Evolutionary conservation across 305 asterid species (phyloP).

Genomic region (Rubia peregrina): DNA sequence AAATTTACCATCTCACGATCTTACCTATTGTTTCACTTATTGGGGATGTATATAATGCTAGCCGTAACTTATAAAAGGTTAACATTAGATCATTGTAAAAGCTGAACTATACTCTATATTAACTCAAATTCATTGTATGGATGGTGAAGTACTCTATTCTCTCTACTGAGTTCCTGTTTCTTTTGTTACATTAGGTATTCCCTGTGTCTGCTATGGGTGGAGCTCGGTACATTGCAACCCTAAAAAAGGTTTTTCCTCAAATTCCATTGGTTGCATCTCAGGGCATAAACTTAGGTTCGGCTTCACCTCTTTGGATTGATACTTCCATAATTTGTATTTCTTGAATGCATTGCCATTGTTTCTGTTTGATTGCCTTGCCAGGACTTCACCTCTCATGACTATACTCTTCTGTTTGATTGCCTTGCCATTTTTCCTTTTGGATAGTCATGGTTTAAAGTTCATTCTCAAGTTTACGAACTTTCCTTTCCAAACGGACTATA

Average conservation of each 20-base stretch:
- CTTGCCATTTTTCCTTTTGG: neutral
- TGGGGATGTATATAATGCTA: neutral
- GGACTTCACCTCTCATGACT: no score
- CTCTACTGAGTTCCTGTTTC: neutral
- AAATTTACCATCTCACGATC: neutral
- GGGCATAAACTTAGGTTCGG: slow-evolving; percentile 59
- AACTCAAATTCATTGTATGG: neutral
- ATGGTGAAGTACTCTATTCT: neutral
- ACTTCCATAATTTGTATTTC: neutral
- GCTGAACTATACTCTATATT: neutral
- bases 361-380: neutral
- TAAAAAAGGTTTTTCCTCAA: slow-evolving; percentile 66
- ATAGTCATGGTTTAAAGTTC: neutral
- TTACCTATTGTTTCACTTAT: neutral
- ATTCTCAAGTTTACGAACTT: neutral
- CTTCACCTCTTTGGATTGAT: neutral
- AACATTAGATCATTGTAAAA: neutral
- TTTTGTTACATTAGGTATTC: slow-evolving; percentile 45
- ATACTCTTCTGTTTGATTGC: neutral
- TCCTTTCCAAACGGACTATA: neutral
- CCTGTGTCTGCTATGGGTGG: slow-evolving; percentile 82
- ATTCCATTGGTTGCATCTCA: slow-evolving; percentile 90
- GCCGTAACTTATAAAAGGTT: neutral
- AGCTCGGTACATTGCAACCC: slow-evolving; percentile 49
- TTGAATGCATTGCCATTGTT: neutral